Evolutionary conservation across 106 monocot genomes (phyloP).

Genomic region (Acorus calamus): DNA sequence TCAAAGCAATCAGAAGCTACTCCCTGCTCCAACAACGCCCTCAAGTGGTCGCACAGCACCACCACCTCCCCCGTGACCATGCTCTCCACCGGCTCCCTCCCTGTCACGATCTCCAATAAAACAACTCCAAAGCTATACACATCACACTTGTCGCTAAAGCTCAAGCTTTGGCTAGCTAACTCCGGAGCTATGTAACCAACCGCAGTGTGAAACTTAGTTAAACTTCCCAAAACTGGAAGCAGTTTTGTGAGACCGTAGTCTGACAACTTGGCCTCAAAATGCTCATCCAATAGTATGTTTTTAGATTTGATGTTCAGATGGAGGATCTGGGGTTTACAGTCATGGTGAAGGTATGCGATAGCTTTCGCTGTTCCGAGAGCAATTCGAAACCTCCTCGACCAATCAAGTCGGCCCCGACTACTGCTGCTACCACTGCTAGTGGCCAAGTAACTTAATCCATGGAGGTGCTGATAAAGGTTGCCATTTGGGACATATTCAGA

Average conservation of each 20-base stretch:
- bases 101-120: slow-evolving; percentile 77
- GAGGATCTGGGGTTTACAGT: slow-evolving; percentile 76
- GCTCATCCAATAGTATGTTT: slow-evolving; percentile 75
- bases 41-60: slow-evolving; percentile 60
- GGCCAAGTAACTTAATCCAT: slow-evolving; percentile 16
- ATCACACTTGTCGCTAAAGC: slow-evolving; percentile 85
- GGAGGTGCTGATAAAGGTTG: slow-evolving; percentile 81
- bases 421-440: slow-evolving; percentile 17
- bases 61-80: slow-evolving; percentile 44
- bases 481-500: slow-evolving; percentile 69
- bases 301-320: slow-evolving; percentile 90
- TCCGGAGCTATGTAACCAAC: slow-evolving; percentile 89
- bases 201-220: slow-evolving; percentile 52
- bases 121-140: slow-evolving; percentile 94
- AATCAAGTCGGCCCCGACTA: slow-evolving; percentile 38
- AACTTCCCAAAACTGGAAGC: slow-evolving; percentile 60
- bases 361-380: slow-evolving; percentile 71
- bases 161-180: slow-evolving; percentile 65
- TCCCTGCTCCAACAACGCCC: slow-evolving; percentile 58
- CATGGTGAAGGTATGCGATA: slow-evolving; percentile 90
- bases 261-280: slow-evolving; percentile 56
- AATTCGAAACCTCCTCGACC: slow-evolving; percentile 66
- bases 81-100: slow-evolving; percentile 78
- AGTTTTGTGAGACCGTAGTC: slow-evolving; percentile 84
- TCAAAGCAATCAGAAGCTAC: slow-evolving; percentile 64